Evolutionary conservation across 495 filamentous ascomycete genomes (phyloP), one percentile per base, ranked within the genome.

Genomic region (Penicillium roqueforti): DNA sequence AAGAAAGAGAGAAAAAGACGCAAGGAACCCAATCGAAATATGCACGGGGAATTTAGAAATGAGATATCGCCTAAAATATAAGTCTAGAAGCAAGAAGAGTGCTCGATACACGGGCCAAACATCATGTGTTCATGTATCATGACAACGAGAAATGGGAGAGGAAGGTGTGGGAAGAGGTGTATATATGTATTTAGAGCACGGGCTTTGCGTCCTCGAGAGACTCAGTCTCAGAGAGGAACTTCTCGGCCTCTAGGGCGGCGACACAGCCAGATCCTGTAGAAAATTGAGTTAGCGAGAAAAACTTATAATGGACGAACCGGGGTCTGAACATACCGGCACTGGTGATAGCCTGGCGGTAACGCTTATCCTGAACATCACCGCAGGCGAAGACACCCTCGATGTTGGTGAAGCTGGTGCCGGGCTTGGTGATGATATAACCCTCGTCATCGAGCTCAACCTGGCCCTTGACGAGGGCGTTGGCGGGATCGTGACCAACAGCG

Each of bases 311-410:
- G 4, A 51, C 20, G 48, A 23, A 36, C 34, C 6, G 22, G 14
- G 32, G 32, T 19, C 41, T 42, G 14, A 57, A 81, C 86, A 61
- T 83, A 92, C 92, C 92, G 63, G 93, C 93, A 78, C 90, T 96
- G 47, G 93, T 98, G 62, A 98, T 92, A 51, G 93, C 93, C 76
- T 98, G 93, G 67, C 95, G 82, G 72, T 99, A 99, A 62, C 87
- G 85, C 83, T 97, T 97, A 68, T 99, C 95, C 76, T 97, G 95
- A 18, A 99, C 93, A 66, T 99, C 93, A 46, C 93, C 93, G 40
- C 92, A 92, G 47, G 93, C 93, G 69, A 97, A 99, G 8, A 99
- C 89, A 63, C 93, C 93, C 68, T 91, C 83, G 5, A 96, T 69
- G 68, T 83, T 96, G 39, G 93, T 99, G 58, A 85, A 80, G 58